These are phyloP conservation scores for Bimuria novae-zelandiae DNA, from an alignment of 2,329 filamentous ascomycete genomes.

Conservation along the genomic window DNA sequence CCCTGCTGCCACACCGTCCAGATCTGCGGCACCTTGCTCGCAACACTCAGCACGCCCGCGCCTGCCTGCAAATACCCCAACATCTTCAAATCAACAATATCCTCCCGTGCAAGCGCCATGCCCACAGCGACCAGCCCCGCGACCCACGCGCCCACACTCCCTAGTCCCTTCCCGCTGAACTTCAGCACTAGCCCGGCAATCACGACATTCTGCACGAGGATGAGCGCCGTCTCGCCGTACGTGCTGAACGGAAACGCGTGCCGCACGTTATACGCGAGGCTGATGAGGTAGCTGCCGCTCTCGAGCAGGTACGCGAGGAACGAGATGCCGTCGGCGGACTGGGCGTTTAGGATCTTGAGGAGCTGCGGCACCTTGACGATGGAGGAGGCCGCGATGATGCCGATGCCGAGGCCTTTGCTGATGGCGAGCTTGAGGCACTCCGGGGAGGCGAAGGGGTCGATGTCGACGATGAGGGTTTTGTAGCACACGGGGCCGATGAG, in stretches of 20 bases:
- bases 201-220: slow-evolving; percentile 87
- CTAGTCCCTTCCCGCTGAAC: slow-evolving; percentile 68
- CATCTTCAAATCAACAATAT: slow-evolving; percentile 66
- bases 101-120: slow-evolving; percentile 71
- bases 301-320: slow-evolving; percentile 94
- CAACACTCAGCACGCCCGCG: slow-evolving; percentile 80
- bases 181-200: slow-evolving; percentile 86
- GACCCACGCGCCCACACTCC: slow-evolving; percentile 75
- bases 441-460: slow-evolving; percentile 73
- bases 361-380: slow-evolving; percentile 98
- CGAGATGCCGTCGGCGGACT: slow-evolving; percentile 80
- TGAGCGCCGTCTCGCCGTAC: slow-evolving; percentile 91
- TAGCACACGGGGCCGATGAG: slow-evolving; percentile 87
- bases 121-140: slow-evolving; percentile 72
- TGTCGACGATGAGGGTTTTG: slow-evolving; percentile 79
- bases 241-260: slow-evolving; percentile 95
- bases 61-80: slow-evolving; percentile 81
- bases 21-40: slow-evolving; percentile 95
- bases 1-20: slow-evolving; percentile 81
- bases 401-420: slow-evolving; percentile 90
- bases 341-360: slow-evolving; percentile 81
- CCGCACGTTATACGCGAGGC: slow-evolving; percentile 88
- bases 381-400: slow-evolving; percentile 86
- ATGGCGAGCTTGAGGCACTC: slow-evolving; percentile 87
- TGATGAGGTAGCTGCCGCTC: slow-evolving; percentile 84